Conservation (phyloP, 2,329 filamentous ascomycete species). For the Pestalotiopsis sp. region DNA sequence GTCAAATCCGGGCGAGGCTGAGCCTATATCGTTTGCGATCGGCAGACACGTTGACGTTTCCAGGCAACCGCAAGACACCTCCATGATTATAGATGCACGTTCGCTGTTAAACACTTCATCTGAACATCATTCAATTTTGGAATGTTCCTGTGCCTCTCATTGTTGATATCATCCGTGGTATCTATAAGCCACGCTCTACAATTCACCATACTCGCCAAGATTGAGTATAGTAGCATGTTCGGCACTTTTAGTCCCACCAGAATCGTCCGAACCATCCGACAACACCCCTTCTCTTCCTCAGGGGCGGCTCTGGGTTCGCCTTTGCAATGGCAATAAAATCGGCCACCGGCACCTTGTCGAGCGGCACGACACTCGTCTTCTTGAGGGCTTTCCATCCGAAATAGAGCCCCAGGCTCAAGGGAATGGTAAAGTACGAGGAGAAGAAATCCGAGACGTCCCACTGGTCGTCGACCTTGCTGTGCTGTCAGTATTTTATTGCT, state of each 20-base stretch:
- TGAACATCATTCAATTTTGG: no score
- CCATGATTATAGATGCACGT: no score
- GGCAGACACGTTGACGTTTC: no score
- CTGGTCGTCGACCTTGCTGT: conserved; percentile 22
- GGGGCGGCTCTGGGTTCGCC: conserved; percentile 13
- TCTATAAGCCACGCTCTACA: no score
- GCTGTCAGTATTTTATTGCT: neutral
- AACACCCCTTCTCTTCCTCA: neutral
- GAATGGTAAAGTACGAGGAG: conserved; percentile 39
- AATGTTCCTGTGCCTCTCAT: no score
- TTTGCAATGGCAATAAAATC: conserved; percentile 12
- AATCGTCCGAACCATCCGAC: conserved; percentile 8
- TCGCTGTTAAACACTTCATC: no score
- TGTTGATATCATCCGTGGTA: no score
- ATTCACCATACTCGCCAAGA: no score
- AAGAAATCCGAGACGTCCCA: conserved; percentile 32
- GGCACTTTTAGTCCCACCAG: neutral
- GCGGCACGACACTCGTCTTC: conserved; percentile 10
- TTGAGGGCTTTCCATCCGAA: conserved; percentile 19
- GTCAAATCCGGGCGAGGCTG: no score
- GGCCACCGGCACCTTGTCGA: conserved; percentile 12
- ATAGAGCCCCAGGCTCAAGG: conserved; percentile 19
- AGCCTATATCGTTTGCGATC: no score
- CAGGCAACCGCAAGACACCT: no score
- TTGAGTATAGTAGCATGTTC: neutral